Evolutionary conservation across 495 filamentous ascomycete species (phyloP).

Genomic region (Podospora appendiculata): DNA sequence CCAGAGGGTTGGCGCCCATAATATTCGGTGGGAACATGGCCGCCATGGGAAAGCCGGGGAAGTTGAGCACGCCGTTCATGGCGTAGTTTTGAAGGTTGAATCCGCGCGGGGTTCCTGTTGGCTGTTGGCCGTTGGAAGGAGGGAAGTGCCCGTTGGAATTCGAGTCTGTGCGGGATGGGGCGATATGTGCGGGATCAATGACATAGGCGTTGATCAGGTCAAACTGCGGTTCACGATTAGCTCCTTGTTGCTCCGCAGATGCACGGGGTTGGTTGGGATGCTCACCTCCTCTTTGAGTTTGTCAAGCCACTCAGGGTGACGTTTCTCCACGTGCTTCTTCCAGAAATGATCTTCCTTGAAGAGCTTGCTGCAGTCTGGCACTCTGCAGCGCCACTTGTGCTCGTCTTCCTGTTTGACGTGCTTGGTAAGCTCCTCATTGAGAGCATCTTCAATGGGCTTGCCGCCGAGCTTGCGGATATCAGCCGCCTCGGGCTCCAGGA

Average conservation of each 20-base stretch:
- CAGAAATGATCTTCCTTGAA: constrained; percentile 97
- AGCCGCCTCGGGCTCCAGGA: constrained; percentile 81
- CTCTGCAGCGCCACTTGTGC: constrained; percentile 91
- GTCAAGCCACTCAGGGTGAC: constrained; percentile 83
- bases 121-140: constrained; percentile 57
- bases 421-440: constrained; percentile 80
- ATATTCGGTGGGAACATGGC: constrained; percentile 48
- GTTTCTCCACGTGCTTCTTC: constrained; percentile 96
- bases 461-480: constrained; percentile 86
- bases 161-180: constrained; percentile 86
- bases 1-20: constrained; percentile 41
- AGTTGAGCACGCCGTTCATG: constrained; percentile 48
- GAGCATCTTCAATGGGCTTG: constrained; percentile 72
- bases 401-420: constrained; percentile 96
- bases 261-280: constrained; percentile 1
- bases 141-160: constrained; percentile 97
- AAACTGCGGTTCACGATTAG: constrained; percentile 44
- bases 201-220: constrained; percentile 88
- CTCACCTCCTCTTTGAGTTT: constrained; percentile 75
- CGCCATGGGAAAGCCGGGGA: constrained; percentile 40
- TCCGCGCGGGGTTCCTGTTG: constrained; percentile 81
- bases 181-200: constrained; percentile 84
- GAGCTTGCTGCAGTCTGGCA: constrained; percentile 88
- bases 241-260: neutral
- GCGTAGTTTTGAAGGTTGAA: constrained; percentile 71